Percentiles rank a stretch among this genome's conserved stretches.
Conservation (phyloP, 306 rosid genomes). For the Quercus agrifolia region DNA sequence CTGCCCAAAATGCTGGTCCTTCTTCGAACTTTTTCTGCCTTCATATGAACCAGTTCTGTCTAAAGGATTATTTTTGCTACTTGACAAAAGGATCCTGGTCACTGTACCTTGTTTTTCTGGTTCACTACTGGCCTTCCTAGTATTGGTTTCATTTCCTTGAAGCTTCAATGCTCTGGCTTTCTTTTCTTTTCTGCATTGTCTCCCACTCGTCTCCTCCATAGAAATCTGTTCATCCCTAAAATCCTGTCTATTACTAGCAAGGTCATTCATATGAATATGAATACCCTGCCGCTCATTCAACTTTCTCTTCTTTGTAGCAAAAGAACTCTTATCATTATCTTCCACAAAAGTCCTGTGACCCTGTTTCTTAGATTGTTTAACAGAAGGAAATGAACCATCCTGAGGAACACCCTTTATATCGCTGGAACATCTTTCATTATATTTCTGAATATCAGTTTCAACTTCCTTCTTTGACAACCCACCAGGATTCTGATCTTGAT, state of each 20-base stretch:
- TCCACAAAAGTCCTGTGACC: background rate
- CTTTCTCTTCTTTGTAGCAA: background rate
- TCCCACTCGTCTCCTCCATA: conserved; percentile 9
- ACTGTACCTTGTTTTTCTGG: conserved; percentile 47
- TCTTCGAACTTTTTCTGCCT: conserved; percentile 25
- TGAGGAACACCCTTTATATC: background rate
- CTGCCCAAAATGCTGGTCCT: conserved; percentile 46
- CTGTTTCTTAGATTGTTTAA: background rate
- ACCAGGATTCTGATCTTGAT: conserved; percentile 34
- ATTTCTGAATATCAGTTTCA: conserved; percentile 42
- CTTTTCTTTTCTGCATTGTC: conserved; percentile 68
- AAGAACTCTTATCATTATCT: background rate
- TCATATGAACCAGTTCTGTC: background rate
- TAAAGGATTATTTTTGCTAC: background rate
- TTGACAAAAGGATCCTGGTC: background rate
- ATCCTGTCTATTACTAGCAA: background rate
- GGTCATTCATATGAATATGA: background rate
- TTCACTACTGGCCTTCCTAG: conserved; percentile 62
- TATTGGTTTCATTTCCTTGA: conserved; percentile 69
- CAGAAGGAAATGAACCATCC: background rate
- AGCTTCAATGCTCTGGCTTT: conserved; percentile 60
- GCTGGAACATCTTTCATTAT: background rate
- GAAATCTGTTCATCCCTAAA: background rate
- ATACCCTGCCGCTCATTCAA: background rate
- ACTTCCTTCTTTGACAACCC: conserved; percentile 26